A percentile compares a stretch with the other conserved stretches of the same genome.
Conservation (phyloP, 2,329 filamentous ascomycete genomes). For the Penicillium psychrosexuale region DNA sequence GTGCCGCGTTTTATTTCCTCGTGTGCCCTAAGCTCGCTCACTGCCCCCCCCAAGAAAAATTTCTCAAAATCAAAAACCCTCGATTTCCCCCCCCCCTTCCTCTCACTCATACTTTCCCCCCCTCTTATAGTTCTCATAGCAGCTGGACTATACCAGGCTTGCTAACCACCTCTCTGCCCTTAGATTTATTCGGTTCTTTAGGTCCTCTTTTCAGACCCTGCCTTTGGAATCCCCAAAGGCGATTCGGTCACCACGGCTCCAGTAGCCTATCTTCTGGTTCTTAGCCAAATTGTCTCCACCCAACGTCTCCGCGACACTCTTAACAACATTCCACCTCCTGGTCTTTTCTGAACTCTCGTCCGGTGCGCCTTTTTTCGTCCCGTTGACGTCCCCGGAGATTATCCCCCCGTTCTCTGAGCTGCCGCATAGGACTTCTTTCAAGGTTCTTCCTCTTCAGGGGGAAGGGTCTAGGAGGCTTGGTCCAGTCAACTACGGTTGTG, state of each 20-base stretch:
- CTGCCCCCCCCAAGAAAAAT: conserved; percentile 5
- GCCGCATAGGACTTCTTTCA: conserved; percentile 99
- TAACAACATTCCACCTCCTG: conserved; percentile 48
- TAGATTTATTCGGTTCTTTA: conserved; percentile 1
- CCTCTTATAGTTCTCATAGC: conserved; percentile 2
- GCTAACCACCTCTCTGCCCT: neutral
- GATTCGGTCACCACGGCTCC: conserved; percentile 39
- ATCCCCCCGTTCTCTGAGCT: conserved; percentile 72
- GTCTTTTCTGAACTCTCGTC: conserved; percentile 28
- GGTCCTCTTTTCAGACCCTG: conserved; percentile 15
- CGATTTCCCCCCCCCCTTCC: neutral
- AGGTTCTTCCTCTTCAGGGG: conserved; percentile 99
- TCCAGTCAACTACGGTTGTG: conserved; percentile 85
- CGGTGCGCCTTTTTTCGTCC: conserved; percentile 39
- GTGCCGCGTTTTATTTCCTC: conserved; percentile 18
- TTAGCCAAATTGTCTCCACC: conserved; percentile 46
- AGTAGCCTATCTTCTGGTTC: conserved; percentile 30
- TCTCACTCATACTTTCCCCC: neutral
- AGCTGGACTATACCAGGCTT: neutral
- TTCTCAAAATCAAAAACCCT: conserved; percentile 19
- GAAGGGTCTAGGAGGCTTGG: conserved; percentile 99
- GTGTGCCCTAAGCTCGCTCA: conserved; percentile 20
- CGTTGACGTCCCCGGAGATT: conserved; percentile 43
- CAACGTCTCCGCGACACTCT: conserved; percentile 45
- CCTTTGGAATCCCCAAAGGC: conserved; percentile 45